Base-by-base conservation (phyloP, 805 yeast genomes). In the Priceomyces castillae region DNA sequence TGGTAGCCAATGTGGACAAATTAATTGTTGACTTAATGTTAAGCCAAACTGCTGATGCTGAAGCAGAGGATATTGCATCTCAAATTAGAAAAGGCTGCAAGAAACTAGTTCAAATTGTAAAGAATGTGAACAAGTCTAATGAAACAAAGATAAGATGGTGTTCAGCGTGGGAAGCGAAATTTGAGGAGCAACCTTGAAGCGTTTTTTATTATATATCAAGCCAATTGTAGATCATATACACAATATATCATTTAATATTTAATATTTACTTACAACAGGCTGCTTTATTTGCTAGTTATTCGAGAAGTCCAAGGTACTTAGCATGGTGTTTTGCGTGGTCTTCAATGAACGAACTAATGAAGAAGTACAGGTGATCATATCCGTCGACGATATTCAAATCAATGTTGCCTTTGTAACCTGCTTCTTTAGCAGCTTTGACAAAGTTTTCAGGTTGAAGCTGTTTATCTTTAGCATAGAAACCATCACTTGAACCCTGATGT, bases 321-420 rank as follows among this genome's bases (percentile, higher is more conserved):
- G 95, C 95, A 57, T 94, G 97, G 62, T 84, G 92, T 47, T 77
- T 80, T 30, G 96, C 87, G 62, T 94, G 98, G 28, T 81, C 86
- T 43, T 78, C 84, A 10, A 84, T 84, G 64, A 90, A 90, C 0
- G 87, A 66, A 41, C 90, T 76, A 44, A 92, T 76, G 62, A 90
- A 92, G 65, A 78, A 94, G 71, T 90, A 92, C 39, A 90, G 84
- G 61, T 92, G 99, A 58, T 94, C 97, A 58, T 81, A 92, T 3
- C 90, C 96, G 1, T 86, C 90, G 15, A 78, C 95, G 28, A 80
- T 55, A 22, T 79, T 67, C 39, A 86, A 62, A 23, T 77, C 69
- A 45, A 92, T 74, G 43, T 78, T 73, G 3, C 81, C 86, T 45
- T 76, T 77, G 64, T 84, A 83, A 5, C 65, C 62, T 0, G 86